phyloP scores from a whole-genome alignment of 805 yeast genomes.

The Ogataea pilisensis region DNA sequence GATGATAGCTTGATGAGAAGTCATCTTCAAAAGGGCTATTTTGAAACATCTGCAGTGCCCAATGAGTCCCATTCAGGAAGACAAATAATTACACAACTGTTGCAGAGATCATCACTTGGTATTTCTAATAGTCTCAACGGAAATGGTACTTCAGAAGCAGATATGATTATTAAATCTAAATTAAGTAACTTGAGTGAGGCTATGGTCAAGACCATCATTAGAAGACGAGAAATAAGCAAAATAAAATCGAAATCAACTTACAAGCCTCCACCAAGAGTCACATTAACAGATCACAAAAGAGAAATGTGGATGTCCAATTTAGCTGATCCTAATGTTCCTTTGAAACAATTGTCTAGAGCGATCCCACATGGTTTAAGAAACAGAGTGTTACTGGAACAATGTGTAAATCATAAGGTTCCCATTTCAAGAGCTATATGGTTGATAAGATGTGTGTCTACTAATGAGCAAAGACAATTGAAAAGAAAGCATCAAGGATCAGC shows the following conservation, averaged over 20 bases:
- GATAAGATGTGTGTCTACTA: constrained; percentile 78
- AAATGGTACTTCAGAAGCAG: constrained; percentile 7
- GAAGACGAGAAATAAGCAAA: constrained; percentile 41
- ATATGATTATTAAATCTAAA: constrained; percentile 15
- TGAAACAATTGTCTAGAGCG: constrained; percentile 65
- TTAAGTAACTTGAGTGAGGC: constrained; percentile 44
- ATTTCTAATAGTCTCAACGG: background rate
- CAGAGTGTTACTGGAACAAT: constrained; percentile 65
- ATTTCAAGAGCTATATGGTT: constrained; percentile 86
- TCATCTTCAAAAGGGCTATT: constrained; percentile 66
- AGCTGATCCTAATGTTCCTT: constrained; percentile 61
- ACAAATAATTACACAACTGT: constrained; percentile 41
- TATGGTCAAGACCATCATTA: constrained; percentile 44
- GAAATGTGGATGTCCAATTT: constrained; percentile 84
- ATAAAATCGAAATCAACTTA: constrained; percentile 50
- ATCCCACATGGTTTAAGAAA: constrained; percentile 90
- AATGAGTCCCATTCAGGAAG: constrained; percentile 73
- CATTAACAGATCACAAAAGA: constrained; percentile 79
- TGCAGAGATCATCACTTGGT: constrained; percentile 28
- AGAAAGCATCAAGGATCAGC: constrained; percentile 35
- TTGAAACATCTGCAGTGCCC: constrained; percentile 55
- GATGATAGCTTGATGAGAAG: constrained; percentile 53
- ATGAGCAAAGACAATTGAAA: constrained; percentile 60
- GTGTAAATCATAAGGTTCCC: constrained; percentile 66
- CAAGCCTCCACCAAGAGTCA: constrained; percentile 85